These are phyloP conservation scores for Bruguiera parviflora DNA, from an alignment of 345 rosid species.

Conservation along the genomic window DNA sequence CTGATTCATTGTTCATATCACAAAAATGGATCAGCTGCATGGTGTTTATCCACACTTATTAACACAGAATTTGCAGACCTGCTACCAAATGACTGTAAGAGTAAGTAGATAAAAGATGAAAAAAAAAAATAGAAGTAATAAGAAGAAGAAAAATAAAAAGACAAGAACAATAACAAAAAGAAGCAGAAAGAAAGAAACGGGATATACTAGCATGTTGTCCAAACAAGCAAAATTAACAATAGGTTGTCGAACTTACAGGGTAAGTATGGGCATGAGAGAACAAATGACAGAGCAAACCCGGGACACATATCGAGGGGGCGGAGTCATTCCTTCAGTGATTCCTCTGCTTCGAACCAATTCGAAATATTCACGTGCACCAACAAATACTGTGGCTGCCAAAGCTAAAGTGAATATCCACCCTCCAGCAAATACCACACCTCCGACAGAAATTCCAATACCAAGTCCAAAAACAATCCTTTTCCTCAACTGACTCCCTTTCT, in stretches of 20 bases:
- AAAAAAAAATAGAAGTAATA: no score
- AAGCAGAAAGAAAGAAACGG: not conserved
- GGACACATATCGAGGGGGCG: slow-evolving; percentile 90
- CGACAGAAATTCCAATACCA: slow-evolving; percentile 69
- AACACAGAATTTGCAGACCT: no score
- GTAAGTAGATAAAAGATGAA: no score
- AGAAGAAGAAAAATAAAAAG: no score
- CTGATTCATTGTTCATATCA: no score
- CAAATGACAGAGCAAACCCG: slow-evolving; percentile 83
- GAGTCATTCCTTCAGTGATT: slow-evolving; percentile 87
- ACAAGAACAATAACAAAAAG: not conserved
- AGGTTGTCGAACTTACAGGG: slow-evolving; percentile 55
- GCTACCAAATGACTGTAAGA: no score
- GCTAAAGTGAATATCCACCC: slow-evolving; percentile 76
- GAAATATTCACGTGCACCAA: slow-evolving; percentile 77
- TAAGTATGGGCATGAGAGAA: slow-evolving; percentile 74
- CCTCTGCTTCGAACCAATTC: slow-evolving; percentile 81
- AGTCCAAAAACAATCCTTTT: slow-evolving; percentile 75
- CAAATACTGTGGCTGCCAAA: slow-evolving; percentile 62
- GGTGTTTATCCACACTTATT: no score
- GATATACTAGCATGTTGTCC: not conserved
- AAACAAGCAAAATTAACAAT: no score
- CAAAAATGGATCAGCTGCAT: no score
- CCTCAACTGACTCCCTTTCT: slow-evolving; percentile 54
- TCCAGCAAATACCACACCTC: slow-evolving; percentile 79